Evolutionary conservation across 768 basidiomycete genomes (phyloP).

Genomic region (Russula compacta): DNA sequence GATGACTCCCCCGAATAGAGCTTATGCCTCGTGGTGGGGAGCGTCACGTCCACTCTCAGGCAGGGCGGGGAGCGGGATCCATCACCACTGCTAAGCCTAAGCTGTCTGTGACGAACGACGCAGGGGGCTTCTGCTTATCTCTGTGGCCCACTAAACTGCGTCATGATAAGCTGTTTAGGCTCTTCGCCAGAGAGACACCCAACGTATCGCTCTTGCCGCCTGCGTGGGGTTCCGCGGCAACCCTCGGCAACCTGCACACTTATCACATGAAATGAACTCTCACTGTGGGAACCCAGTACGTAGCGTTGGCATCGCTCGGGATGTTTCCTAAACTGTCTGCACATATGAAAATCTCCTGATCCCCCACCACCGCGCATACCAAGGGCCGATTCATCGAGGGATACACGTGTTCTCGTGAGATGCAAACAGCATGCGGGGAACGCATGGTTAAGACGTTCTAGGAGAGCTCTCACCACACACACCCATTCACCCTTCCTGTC

Average conservation of each 20-base stretch:
- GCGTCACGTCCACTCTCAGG: slow-evolving; percentile 8
- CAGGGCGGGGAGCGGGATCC: not conserved
- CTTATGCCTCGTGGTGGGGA: slow-evolving; percentile 4
- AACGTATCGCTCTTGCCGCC: not conserved
- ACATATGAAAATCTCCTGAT: not conserved
- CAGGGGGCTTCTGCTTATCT: not conserved
- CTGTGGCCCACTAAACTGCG: not conserved
- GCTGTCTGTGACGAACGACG: no score
- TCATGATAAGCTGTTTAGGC: slow-evolving; percentile 6
- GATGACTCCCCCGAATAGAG: not conserved
- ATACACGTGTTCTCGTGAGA: slow-evolving; percentile 13
- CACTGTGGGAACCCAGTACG: not conserved
- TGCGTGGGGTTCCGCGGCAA: not conserved
- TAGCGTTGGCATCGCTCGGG: not conserved
- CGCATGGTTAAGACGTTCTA: not conserved
- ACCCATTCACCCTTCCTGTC: not conserved
- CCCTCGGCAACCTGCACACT: not conserved
- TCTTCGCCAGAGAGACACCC: not conserved
- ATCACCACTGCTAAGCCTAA: not conserved
- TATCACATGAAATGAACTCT: slow-evolving; percentile 14
- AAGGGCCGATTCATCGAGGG: slow-evolving; percentile 6
- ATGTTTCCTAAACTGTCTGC: not conserved
- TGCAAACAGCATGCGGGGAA: not conserved
- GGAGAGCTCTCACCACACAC: not conserved
- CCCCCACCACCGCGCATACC: not conserved